phyloP scores from a whole-genome alignment of 2,329 filamentous ascomycete genomes.

The Fusarium floridanum region DNA sequence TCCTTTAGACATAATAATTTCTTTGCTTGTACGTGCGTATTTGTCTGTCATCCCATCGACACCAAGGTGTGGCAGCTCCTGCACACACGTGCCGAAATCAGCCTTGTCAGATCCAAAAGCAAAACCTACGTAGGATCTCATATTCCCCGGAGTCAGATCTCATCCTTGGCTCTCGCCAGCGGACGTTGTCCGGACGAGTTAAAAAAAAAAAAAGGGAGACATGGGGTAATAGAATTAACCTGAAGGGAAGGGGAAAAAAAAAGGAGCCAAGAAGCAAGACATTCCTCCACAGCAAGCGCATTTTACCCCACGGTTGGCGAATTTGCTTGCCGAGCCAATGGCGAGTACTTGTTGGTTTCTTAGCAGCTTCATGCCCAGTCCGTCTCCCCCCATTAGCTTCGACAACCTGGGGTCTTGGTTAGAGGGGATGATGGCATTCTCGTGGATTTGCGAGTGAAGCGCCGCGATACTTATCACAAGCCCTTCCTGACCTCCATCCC shows the following conservation, averaged over 20 bases:
- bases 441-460: slow-evolving; percentile 7
- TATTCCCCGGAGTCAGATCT: neutral
- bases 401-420: neutral
- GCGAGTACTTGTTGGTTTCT: neutral
- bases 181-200: neutral
- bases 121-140: neutral
- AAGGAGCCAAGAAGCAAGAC: neutral
- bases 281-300: neutral
- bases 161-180: neutral
- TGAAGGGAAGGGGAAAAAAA: neutral
- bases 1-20: neutral
- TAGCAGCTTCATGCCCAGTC: neutral
- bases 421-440: neutral
- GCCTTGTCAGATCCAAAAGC: neutral
- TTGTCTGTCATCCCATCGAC: too few species aligned
- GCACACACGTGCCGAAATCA: neutral
- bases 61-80: neutral
- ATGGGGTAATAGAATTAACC: neutral
- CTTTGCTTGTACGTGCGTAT: neutral
- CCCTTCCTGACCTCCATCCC: neutral
- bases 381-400: neutral
- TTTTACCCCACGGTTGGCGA: neutral
- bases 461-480: neutral
- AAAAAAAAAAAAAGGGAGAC: neutral
- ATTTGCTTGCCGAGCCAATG: neutral